Evolutionary conservation across 2,329 filamentous ascomycete species (phyloP), one percentile per base, ranked within the genome.

Genomic region (Byssothecium circinans): DNA sequence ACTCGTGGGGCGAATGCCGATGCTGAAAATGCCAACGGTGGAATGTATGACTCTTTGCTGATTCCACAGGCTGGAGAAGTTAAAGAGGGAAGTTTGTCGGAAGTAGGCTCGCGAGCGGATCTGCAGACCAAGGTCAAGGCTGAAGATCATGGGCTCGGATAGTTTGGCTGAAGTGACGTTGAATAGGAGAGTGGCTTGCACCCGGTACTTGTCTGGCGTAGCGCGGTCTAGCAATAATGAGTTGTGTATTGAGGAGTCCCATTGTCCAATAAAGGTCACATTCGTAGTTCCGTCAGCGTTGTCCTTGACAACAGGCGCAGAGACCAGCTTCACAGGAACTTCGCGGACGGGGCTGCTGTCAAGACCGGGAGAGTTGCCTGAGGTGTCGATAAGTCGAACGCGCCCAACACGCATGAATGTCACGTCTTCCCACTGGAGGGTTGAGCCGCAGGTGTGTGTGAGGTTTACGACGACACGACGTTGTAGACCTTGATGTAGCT

Each of bases 401-500:
- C 84, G 85, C 27, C 91, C 90, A 35, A 95, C 86, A 4, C 88
- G 84, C 39, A 96, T 78, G 19, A 83, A 81, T 12, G 81, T 83
- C 18, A 96, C 83, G 53, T 94, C 88, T 53, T 92, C 84, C 91
- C 92, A 97, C 0, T 91, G 89, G 43, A 99, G 74, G 8, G 85
- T 84, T 54, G 95, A 89, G 14, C 91, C 91, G 4, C 91, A 95
- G 64, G 87, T 95, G 65, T 97, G 91, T 0, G 88, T 90, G n/a
- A 99, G 77, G 52, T 88, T 91, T 65, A 99, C 83, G 6, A 89
- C 84, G 43, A 99, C 85, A 1, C 94, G 85, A 43, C 94, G 82
- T 69, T 99, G 94, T 41, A 99, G 75, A 19, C 94, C 94, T 72
- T 99, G 94, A 62, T 96, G 94, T 25, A 99, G 80, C 68, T 99